A percentile compares a stretch with the other conserved stretches of the same genome.
phyloP scores from a whole-genome alignment of 2,329 filamentous ascomycete genomes.

The Graphium sp. region DNA sequence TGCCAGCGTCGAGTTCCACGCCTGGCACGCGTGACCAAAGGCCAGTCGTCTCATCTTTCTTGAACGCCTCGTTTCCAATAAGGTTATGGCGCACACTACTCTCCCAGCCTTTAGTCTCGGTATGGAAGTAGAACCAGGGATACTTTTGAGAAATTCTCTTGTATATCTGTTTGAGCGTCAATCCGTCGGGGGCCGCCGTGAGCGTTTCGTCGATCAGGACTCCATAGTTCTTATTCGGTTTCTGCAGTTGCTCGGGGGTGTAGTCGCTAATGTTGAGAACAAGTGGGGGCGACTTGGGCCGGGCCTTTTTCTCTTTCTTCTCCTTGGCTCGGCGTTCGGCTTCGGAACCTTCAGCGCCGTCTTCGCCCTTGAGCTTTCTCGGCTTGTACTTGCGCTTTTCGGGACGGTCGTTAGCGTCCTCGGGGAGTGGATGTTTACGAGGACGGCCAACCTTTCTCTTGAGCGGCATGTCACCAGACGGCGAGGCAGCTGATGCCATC shows the following conservation, averaged over 20 bases:
- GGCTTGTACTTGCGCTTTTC: constrained; percentile 54
- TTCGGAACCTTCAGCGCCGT: constrained; percentile 36
- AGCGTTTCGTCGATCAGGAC: constrained; percentile 44
- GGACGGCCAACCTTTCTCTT: constrained; percentile 52
- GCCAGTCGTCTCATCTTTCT: constrained; percentile 37
- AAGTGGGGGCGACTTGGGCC: constrained; percentile 42
- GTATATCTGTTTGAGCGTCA: constrained; percentile 46
- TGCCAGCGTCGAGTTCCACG: constrained; percentile 41
- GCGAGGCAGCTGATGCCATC: constrained; percentile 3
- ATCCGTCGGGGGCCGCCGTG: constrained; percentile 32
- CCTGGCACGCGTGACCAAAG: constrained; percentile 41
- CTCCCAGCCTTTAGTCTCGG: constrained; percentile 49
- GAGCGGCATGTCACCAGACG: constrained; percentile 4
- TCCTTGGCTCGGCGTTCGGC: constrained; percentile 39
- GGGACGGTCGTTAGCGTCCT: constrained; percentile 32
- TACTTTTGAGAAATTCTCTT: constrained; percentile 41
- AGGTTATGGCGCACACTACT: constrained; percentile 48
- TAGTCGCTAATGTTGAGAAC: constrained; percentile 37
- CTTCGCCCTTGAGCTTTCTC: constrained; percentile 34
- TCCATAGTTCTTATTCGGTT: constrained; percentile 46
- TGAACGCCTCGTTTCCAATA: constrained; percentile 44
- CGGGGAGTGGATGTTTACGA: constrained; percentile 43
- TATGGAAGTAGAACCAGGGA: constrained; percentile 41
- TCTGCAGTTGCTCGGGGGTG: constrained; percentile 39
- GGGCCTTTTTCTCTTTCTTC: constrained; percentile 37